Evolutionary conservation across 768 basidiomycete species (phyloP), one percentile per base, ranked within the genome.

Genomic region (Amanita inopinata): DNA sequence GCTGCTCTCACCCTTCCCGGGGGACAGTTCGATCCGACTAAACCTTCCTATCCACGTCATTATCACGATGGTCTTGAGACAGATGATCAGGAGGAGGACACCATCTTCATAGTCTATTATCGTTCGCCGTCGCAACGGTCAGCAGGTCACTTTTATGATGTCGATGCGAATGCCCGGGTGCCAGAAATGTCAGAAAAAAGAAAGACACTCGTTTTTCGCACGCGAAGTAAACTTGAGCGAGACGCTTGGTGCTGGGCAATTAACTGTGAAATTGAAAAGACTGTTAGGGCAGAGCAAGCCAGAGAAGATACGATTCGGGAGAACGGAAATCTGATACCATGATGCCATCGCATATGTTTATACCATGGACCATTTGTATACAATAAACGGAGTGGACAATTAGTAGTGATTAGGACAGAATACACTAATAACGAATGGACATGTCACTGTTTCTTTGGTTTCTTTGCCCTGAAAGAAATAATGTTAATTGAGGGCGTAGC

Each of bases 221-320:
- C 83, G 39, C 69, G 91, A 56, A 90, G 78, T 55, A 79, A 80
- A 62, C 66, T 97, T 27, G 94, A 98, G 60, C 68, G 93, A 20
- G 92, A 98, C 59, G 72, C 82, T 20, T 97, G 93, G 93, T 90
- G 90, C 52, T 96, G 87, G 84, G 89, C 88, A 0, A 62, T 98
- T 51, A 91, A 88, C 47, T 75, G 74, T 33, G 90, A 94, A 63
- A 90, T 96, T 48, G 91, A 97, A 61, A 80, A 78, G 56, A 62
- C 84, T 10, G 76, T 76, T 28, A 67, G 87, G 54, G 61, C 62
- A 6, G 76, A 79, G 52, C 64, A 56, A 47, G 74, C 71, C 14
- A 66, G 87, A 49, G 91, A 93, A 58, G 69, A 67, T 31, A 71
- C 59, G 51, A 57, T 87, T 53, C 70, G 83, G 55, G 74, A 79